These are phyloP conservation scores for Penicillium antarcticum DNA, from an alignment of 495 filamentous ascomycete species.

Conservation along the genomic window DNA sequence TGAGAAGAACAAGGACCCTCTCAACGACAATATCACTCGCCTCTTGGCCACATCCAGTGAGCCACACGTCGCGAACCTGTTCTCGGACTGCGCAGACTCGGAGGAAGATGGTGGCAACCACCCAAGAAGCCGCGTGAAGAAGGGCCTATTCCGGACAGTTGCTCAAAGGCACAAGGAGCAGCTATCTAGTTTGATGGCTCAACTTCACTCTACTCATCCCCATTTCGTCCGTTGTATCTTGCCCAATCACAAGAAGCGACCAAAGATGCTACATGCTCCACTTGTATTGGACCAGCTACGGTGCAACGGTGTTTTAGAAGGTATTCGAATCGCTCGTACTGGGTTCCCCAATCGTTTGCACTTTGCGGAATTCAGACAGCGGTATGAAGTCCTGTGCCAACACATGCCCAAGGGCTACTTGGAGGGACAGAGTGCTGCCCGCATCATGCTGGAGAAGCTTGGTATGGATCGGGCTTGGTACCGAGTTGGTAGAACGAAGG, in stretches of 20 bases:
- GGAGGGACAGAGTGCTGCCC: conserved; percentile 82
- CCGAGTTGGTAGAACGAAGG: conserved; percentile 92
- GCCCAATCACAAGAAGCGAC: conserved; percentile 97
- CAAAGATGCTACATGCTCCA: conserved; percentile 84
- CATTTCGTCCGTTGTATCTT: conserved; percentile 98
- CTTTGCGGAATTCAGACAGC: conserved; percentile 90
- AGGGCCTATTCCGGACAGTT: conserved; percentile 94
- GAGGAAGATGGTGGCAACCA: conserved; percentile 66
- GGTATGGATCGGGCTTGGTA: conserved; percentile 80
- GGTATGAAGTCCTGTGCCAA: conserved; percentile 93
- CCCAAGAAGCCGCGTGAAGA: conserved; percentile 83
- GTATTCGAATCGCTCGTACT: conserved; percentile 94
- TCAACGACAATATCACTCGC: conserved; percentile 94
- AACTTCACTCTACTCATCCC: conserved; percentile 92
- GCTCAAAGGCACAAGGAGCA: conserved; percentile 98
- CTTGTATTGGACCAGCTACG: conserved; percentile 93
- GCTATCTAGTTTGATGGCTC: conserved; percentile 89
- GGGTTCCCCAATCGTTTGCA: conserved; percentile 95
- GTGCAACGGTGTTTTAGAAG: conserved; percentile 98
- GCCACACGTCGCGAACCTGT: conserved; percentile 78
- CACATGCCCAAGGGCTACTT: conserved; percentile 87
- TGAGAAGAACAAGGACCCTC: conserved; percentile 98
- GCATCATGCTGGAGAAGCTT: conserved; percentile 86
- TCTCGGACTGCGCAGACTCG: conserved; percentile 77
- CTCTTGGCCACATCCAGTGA: conserved; percentile 80